Percentiles rank a stretch among this genome's conserved stretches.
These are phyloP conservation scores for Entamoeba histolytica DNA, from an alignment of 208 protist genomes.

Conservation along the genomic window DNA sequence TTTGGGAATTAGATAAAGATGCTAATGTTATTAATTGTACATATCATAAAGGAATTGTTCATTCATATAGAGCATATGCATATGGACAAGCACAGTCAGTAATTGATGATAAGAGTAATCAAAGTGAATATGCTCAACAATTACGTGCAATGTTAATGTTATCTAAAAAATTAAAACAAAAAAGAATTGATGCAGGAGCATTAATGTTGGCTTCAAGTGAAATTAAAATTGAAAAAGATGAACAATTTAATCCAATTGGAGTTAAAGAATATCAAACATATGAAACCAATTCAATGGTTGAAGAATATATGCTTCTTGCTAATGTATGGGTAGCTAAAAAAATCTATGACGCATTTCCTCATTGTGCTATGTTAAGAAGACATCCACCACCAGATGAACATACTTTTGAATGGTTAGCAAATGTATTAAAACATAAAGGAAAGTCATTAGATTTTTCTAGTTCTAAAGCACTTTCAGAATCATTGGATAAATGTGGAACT, in stretches of 20 bases:
- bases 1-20: conserved; percentile 53
- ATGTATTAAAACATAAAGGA: neutral
- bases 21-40: neutral
- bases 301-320: conserved; percentile 83
- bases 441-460: conserved; percentile 12
- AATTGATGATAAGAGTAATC: conserved; percentile 53
- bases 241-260: conserved; percentile 51
- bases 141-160: conserved; percentile 52
- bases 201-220: conserved; percentile 40
- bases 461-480: conserved; percentile 9
- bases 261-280: conserved; percentile 59
- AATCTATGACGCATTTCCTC: conserved; percentile 43
- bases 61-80: conserved; percentile 57
- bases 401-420: conserved; percentile 17
- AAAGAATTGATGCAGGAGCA: conserved; percentile 40
- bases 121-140: conserved; percentile 43
- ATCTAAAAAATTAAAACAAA: conserved; percentile 51
- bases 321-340: conserved; percentile 55
- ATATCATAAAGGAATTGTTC: conserved; percentile 52
- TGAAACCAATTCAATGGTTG: conserved; percentile 71
- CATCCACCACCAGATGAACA: conserved; percentile 44
- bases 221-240: conserved; percentile 39
- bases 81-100: conserved; percentile 72
- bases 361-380: conserved; percentile 44
- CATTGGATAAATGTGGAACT: neutral